A percentile compares a stretch with the other conserved stretches of the same genome.
phyloP scores from a whole-genome alignment of 1,284 basidiomycete species.

The Melampsora americana region DNA sequence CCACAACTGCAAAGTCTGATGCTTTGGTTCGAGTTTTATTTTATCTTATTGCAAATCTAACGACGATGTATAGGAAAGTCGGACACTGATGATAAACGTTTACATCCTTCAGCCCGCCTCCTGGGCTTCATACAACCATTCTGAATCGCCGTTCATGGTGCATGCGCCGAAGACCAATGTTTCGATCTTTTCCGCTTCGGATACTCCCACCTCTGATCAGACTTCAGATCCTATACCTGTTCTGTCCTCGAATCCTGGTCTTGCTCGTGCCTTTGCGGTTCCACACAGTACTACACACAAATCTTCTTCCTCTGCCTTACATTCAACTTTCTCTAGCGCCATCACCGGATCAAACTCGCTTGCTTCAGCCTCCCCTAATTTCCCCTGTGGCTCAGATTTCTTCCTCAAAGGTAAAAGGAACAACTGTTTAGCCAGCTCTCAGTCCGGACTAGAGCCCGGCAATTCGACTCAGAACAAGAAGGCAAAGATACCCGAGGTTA shows the following conservation, averaged over 20 bases:
- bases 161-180: conserved; percentile 24
- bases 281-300: conserved; percentile 1
- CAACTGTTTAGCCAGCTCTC: conserved; percentile 19
- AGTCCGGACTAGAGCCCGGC: conserved; percentile 1
- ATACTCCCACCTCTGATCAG: neutral
- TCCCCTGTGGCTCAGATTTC: conserved; percentile 41
- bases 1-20: neutral
- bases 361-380: conserved; percentile 21
- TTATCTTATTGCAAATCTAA: neutral
- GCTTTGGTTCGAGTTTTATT: neutral
- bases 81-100: no score
- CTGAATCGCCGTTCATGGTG: conserved; percentile 26
- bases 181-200: conserved; percentile 5
- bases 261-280: conserved; percentile 12
- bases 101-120: conserved; percentile 18
- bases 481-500: conserved; percentile 21
- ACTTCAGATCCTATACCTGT: neutral
- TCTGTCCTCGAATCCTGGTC: neutral
- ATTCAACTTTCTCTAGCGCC: neutral
- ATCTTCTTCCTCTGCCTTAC: conserved; percentile 8
- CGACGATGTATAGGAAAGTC: no score
- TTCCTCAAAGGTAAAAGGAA: conserved; percentile 41
- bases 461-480: conserved; percentile 33
- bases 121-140: conserved; percentile 28
- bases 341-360: neutral